Conservation (phyloP, 257 asterid genomes). For the Striga asiatica region DNA sequence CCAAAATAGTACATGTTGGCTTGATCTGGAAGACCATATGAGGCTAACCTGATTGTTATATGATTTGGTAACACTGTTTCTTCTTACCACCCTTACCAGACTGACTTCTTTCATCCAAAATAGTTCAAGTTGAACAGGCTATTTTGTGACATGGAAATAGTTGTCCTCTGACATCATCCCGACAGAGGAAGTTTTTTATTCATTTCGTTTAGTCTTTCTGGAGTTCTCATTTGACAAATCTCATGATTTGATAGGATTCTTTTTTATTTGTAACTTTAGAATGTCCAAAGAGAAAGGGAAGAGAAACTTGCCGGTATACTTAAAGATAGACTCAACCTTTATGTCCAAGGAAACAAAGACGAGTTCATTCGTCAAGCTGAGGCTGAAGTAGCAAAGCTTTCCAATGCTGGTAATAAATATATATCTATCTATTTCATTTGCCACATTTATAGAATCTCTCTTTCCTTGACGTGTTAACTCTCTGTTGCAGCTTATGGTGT, state of each 20-base stretch:
- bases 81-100: no score
- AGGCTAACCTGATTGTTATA: no score
- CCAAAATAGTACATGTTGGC: no score
- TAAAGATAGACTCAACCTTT: conserved; percentile 68
- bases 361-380: conserved; percentile 64
- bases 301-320: conserved; percentile 81
- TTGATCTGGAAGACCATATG: no score
- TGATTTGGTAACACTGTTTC: no score
- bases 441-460: conserved; percentile 7
- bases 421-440: neutral
- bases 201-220: no score
- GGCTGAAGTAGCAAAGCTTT: conserved; percentile 78
- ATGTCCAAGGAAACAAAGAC: conserved; percentile 87
- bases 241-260: neutral
- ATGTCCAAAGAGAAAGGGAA: conserved; percentile 87
- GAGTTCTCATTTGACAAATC: no score
- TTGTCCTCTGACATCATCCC: no score
- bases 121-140: no score
- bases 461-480: conserved; percentile 20
- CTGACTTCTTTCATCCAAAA: no score
- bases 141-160: no score
- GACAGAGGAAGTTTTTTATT: no score
- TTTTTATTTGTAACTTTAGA: conserved; percentile 32
- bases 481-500: conserved; percentile 83
- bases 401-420: conserved; percentile 92